These are phyloP conservation scores for Cladosporium sp. DNA, from an alignment of 2,329 filamentous ascomycete genomes.

Conservation along the genomic window DNA sequence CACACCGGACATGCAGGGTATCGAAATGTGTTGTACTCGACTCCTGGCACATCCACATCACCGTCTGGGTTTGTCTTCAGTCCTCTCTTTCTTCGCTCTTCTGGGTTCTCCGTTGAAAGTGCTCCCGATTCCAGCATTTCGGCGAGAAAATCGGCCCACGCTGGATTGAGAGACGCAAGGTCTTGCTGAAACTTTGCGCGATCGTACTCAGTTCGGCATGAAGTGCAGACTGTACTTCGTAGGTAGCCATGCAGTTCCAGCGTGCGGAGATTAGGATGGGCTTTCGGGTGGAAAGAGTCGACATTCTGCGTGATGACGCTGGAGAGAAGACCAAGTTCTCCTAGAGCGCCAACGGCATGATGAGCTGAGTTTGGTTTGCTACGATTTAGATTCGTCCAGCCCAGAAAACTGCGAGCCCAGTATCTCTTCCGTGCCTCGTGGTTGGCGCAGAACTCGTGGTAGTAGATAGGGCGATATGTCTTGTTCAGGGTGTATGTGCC, in stretches of 20 bases:
- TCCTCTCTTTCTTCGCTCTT: constrained; percentile 62
- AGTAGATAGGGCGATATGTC: constrained; percentile 87
- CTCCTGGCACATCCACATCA: constrained; percentile 83
- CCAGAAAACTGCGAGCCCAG: constrained; percentile 92
- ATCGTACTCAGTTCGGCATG: constrained; percentile 68
- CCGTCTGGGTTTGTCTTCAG: constrained; percentile 89
- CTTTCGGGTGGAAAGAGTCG: constrained; percentile 81
- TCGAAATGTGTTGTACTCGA: constrained; percentile 83
- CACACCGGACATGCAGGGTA: constrained; percentile 89
- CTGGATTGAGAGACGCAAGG: constrained; percentile 74
- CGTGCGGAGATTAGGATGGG: constrained; percentile 70
- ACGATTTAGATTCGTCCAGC: constrained; percentile 77
- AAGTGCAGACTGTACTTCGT: constrained; percentile 73
- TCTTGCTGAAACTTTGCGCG: constrained; percentile 72
- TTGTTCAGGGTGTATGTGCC: constrained; percentile 93
- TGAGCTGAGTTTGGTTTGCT: constrained; percentile 80
- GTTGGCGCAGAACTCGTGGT: constrained; percentile 76
- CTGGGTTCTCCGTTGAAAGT: constrained; percentile 71
- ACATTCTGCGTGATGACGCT: constrained; percentile 93
- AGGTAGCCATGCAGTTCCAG: constrained; percentile 91
- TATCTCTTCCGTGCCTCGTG: constrained; percentile 89
- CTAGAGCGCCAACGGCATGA: constrained; percentile 69
- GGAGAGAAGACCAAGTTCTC: constrained; percentile 65
- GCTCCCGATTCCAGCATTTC: constrained; percentile 71
- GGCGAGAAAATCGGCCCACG: constrained; percentile 73